Percentiles rank a stretch among this genome's conserved stretches.
phyloP scores from a whole-genome alignment of 257 asterid species.

The Gynochthodes officinalis region DNA sequence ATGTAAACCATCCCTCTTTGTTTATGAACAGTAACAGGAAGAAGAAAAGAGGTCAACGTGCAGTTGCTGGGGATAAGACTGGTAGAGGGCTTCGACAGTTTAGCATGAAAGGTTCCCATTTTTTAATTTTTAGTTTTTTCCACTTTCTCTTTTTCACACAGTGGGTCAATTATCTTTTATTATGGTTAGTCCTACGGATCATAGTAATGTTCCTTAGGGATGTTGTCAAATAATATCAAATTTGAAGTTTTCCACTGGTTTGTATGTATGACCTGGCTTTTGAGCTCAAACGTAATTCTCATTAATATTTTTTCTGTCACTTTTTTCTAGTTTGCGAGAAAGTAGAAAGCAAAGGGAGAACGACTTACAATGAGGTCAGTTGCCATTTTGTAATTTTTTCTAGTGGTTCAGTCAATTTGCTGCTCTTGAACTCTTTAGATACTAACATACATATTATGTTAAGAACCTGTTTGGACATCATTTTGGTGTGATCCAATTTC shows the following conservation, averaged over 20 bases:
- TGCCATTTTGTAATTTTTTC: constrained; percentile 6
- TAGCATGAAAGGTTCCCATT: constrained; percentile 88
- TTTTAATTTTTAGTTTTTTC: constrained; percentile 4
- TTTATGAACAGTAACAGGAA: constrained; percentile 52
- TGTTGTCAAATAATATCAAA: neutral
- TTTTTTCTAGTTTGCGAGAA: constrained; percentile 82
- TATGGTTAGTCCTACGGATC: neutral
- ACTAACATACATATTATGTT: neutral
- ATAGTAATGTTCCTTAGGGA: too few relatives aligned
- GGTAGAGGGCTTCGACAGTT: constrained; percentile 99
- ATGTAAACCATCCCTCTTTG: neutral
- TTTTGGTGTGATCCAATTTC: neutral
- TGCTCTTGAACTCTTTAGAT: neutral
- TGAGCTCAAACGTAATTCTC: neutral
- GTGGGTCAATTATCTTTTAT: neutral
- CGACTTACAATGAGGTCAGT: constrained; percentile 95
- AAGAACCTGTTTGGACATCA: neutral
- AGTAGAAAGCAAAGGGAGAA: constrained; percentile 99
- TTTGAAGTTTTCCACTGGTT: neutral
- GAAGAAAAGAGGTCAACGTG: constrained; percentile 97
- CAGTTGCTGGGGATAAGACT: constrained; percentile 82
- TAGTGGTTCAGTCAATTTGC: neutral
- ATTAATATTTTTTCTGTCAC: constrained; percentile 23
- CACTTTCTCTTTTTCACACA: neutral
- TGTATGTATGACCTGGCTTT: constrained; percentile 4